These are phyloP conservation scores for Claviceps africana DNA, from an alignment of 2,329 filamentous ascomycete species.

Conservation along the genomic window DNA sequence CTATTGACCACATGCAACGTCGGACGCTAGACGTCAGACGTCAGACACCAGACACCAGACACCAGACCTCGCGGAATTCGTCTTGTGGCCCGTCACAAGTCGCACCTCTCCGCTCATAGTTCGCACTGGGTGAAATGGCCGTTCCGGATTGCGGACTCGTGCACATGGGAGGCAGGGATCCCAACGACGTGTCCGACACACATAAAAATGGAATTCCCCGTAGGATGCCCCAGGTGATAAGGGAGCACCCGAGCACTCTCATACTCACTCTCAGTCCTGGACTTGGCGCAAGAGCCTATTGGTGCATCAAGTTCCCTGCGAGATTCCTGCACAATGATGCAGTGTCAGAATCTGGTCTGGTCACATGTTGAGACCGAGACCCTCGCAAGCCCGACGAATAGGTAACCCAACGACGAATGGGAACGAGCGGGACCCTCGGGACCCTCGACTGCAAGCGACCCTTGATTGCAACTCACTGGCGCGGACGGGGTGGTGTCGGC, in stretches of 20 bases:
- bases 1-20: background rate
- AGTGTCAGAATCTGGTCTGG: background rate
- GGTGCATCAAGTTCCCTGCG: slow-evolving; percentile 1
- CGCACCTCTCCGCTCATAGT: background rate
- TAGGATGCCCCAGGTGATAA: background rate
- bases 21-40: too few species aligned
- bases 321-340: background rate
- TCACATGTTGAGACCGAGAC: background rate
- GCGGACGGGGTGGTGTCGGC: too few species aligned
- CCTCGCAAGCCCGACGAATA: background rate
- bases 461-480: background rate
- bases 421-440: background rate
- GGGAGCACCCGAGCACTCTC: background rate
- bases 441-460: background rate
- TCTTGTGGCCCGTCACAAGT: too few species aligned
- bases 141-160: background rate
- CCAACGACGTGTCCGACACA: too few species aligned
- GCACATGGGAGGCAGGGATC: slow-evolving; percentile 6
- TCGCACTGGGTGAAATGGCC: background rate
- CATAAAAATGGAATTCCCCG: background rate
- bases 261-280: background rate
- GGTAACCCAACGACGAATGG: background rate
- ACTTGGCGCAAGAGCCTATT: background rate
- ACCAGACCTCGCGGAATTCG: too few species aligned
- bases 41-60: too few species aligned